phyloP scores from a whole-genome alignment of 345 rosid genomes.

The Combretum micranthum region DNA sequence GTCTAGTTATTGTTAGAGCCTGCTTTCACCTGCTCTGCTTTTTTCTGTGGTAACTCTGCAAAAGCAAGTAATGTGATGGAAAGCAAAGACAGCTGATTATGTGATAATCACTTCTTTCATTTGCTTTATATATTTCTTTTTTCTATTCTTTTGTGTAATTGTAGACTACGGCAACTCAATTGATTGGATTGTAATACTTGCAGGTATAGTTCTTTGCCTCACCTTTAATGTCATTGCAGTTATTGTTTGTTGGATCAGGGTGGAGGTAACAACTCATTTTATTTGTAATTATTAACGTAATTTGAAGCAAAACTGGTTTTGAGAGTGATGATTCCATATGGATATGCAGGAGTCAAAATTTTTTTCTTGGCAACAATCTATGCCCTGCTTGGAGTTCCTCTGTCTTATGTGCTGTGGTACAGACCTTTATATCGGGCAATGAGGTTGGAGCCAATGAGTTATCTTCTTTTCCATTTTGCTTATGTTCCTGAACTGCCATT shows the following conservation, averaged over 20 bases:
- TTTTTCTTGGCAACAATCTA: slow-evolving; percentile 89
- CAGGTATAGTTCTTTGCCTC: slow-evolving; percentile 92
- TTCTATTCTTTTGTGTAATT: not conserved
- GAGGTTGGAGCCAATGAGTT: slow-evolving; percentile 40
- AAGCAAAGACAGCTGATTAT: not conserved
- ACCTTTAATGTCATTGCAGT: slow-evolving; percentile 75
- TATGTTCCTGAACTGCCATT: too few species aligned
- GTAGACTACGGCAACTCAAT: not conserved
- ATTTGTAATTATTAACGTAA: not conserved
- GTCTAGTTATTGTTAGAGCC: too few species aligned
- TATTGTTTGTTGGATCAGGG: slow-evolving; percentile 85
- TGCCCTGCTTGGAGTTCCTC: slow-evolving; percentile 75
- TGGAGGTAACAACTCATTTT: slow-evolving; percentile 57
- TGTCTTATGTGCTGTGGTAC: slow-evolving; percentile 92
- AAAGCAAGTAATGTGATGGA: not conserved
- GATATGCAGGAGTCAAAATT: slow-evolving; percentile 62
- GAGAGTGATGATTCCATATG: too few species aligned
- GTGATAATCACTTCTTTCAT: not conserved
- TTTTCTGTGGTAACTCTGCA: not conserved
- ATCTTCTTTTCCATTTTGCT: not conserved
- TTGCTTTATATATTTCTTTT: not conserved
- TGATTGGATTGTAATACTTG: slow-evolving; percentile 9
- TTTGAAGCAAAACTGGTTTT: too few species aligned
- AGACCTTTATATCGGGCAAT: slow-evolving; percentile 96
- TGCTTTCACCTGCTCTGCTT: not conserved